Evolutionary conservation across 164 flowering plant genomes (phyloP), one percentile per base, ranked within the genome.

Genomic region (Akebia trifoliata): DNA sequence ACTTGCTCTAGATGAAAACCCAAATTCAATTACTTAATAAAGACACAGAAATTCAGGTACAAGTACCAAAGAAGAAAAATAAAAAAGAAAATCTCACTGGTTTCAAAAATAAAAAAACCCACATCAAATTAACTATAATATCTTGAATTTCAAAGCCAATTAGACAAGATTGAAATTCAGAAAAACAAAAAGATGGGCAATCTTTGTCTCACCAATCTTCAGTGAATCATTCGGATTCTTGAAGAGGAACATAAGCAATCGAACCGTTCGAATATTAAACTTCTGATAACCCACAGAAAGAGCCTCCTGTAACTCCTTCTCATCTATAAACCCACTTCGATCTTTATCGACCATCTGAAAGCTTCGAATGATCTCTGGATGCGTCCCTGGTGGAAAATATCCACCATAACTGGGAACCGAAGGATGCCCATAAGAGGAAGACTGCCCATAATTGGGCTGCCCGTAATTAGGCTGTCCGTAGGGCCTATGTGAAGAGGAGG

Each of bases 311-410:
- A 86, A 60, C 74, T 86, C 94, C 12, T 14, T 73, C 56, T 79
- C 90, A 37, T 86, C 97, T 2, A 89, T 76, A 50, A 71, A 84
- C 17, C 96, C 96, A 59, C 88, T 89, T 31, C 78, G 30, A 57
- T 89, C 88, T 50, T 76, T 75, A 49, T 89, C 94, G 22, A 78
- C 89, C 80, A 76, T 74, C 72, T 84, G 74, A 63, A 86, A 84
- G 66, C 77, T 77, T 56, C 90, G 62, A 14, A 88, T 65, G 31
- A 84, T 79, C 26, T 81, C 89, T 29, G 93, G 85, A 62, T 74
- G 71, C 0, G 86, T 85, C 43, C 83, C 90, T 24, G 82, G 72
- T 0, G 88, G 82, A 64, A 82, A 84, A 43, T 26, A 18, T 12
- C 55, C 60, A 22, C 47, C 67, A 6, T 54, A 52, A 17, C 39